A percentile compares a stretch with the other conserved stretches of the same genome.
phyloP scores from a whole-genome alignment of 208 protist genomes.

The Acanthamoeba comandoni region DNA sequence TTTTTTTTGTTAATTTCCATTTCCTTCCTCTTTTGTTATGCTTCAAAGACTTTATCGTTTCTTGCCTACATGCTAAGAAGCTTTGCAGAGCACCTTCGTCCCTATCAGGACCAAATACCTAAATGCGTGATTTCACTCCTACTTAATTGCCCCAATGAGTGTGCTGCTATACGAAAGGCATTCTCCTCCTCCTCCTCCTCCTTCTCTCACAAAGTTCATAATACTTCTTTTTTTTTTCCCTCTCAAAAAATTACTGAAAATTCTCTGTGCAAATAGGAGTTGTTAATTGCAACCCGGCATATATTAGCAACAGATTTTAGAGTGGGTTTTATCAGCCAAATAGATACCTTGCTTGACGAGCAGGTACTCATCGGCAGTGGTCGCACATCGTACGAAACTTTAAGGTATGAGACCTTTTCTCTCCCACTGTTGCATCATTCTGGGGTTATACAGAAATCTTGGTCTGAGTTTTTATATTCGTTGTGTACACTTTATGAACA shows the following conservation, averaged over 20 bases:
- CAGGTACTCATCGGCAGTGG: conserved; percentile 85
- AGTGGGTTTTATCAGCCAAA: conserved; percentile 85
- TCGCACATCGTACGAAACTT: conserved; percentile 84
- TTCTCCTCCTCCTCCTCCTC: not conserved
- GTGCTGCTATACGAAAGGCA: conserved; percentile 63
- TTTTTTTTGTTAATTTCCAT: conserved; percentile 1
- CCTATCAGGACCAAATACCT: conserved; percentile 86
- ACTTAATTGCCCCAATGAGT: conserved; percentile 54
- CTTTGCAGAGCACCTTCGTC: conserved; percentile 80
- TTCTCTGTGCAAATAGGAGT: conserved; percentile 80
- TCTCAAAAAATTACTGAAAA: too few species aligned
- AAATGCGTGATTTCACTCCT: conserved; percentile 88
- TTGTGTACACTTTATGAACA: not conserved
- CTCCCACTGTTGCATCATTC: not conserved
- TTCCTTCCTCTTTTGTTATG: not conserved
- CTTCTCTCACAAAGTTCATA: not conserved
- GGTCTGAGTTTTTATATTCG: not conserved
- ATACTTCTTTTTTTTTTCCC: too few species aligned
- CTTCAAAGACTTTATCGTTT: conserved; percentile 88
- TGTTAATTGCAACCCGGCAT: conserved; percentile 89
- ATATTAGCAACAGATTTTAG: conserved; percentile 89
- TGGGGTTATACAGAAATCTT: not conserved
- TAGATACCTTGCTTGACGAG: conserved; percentile 88
- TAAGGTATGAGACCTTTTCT: conserved; percentile 64
- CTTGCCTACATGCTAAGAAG: conserved; percentile 88